Evolutionary conservation across 306 rosid species (phyloP), one percentile per base, ranked within the genome.

Genomic region (Rosa chinensis): DNA sequence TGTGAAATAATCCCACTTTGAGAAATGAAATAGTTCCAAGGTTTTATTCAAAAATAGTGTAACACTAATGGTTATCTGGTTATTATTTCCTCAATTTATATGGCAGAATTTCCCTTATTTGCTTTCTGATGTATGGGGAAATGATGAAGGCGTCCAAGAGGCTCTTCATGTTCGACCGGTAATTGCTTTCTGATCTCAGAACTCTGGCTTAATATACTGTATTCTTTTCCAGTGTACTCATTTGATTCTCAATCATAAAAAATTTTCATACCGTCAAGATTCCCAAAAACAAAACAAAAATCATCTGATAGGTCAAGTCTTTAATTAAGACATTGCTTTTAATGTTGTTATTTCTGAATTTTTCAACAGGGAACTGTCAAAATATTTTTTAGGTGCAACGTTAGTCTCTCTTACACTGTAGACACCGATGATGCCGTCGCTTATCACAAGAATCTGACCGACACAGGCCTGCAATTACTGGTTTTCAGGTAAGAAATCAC

Each of bases 111-210:
- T 79, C 66, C 62, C 73, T 20, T 79, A 79, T 70, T 43, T 78
- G 77, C 71, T 78, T 3, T 17, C 59, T 13, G 77, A 45, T 49
- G 16, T 32, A 32, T 79, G 82, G 82, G 55, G 55, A 58, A 79
- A 79, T 45, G 59, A 70, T n/a, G 13, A 35, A 59, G 48, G 52
- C 23, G 82, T 79, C 77, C 76, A 45, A 47, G 82, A 70, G 10
- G 82, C 82, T 47, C 82, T 79, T 13, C 49, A 58, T 44, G 82
- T 79, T 79, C 71, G 77, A 35, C 63, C 71, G 71, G 82, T 79
- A 70, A 21, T 63, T 12, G 42, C 42, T 62, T 28, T 28, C 18
- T 62, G 1, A 12, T 62, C 42, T 28, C 39, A 25, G 42, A 32
- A 62, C 17, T 61, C 13, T 58, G 64, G 9, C 3, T 59, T 59